These are phyloP conservation scores for Talaromyces liani DNA, from an alignment of 495 filamentous ascomycete genomes.

Conservation along the genomic window DNA sequence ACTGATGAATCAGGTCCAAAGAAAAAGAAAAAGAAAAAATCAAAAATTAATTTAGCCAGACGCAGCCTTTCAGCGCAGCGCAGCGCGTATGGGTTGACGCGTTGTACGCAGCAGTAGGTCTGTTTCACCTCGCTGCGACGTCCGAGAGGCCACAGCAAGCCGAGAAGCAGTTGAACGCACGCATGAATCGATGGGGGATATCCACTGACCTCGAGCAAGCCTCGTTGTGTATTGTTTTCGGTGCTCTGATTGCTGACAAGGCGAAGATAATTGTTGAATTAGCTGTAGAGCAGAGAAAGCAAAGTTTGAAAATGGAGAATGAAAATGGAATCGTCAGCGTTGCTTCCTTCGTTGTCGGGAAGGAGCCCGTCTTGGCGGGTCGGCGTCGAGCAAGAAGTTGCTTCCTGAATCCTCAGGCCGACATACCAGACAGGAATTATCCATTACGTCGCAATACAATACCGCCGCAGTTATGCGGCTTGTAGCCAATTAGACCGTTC, in stretches of 20 bases:
- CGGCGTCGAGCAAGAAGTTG: no score
- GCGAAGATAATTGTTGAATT: background rate
- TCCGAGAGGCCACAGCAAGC: background rate
- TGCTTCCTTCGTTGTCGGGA: background rate
- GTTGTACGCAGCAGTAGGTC: background rate
- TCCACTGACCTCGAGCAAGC: background rate
- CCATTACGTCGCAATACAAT: background rate
- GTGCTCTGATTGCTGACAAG: background rate
- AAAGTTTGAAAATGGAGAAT: background rate
- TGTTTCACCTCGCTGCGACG: constrained; percentile 3
- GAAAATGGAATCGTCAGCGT: background rate
- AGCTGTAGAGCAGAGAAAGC: background rate
- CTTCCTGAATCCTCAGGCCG: background rate
- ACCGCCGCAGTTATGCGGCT: background rate
- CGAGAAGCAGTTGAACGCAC: background rate
- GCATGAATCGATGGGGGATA: background rate
- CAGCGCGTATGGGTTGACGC: constrained; percentile 5
- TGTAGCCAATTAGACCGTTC: background rate
- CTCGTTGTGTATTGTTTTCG: background rate
- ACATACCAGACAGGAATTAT: background rate
- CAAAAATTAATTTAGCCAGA: constrained; percentile 19
- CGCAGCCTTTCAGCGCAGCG: constrained; percentile 31
- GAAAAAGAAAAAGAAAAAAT: constrained; percentile 5
- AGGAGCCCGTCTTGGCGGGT: background rate
- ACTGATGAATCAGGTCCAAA: constrained; percentile 7